Evolutionary conservation across 352 stramenopile species (phyloP).

Genomic region (Sclerospora graminicola): DNA sequence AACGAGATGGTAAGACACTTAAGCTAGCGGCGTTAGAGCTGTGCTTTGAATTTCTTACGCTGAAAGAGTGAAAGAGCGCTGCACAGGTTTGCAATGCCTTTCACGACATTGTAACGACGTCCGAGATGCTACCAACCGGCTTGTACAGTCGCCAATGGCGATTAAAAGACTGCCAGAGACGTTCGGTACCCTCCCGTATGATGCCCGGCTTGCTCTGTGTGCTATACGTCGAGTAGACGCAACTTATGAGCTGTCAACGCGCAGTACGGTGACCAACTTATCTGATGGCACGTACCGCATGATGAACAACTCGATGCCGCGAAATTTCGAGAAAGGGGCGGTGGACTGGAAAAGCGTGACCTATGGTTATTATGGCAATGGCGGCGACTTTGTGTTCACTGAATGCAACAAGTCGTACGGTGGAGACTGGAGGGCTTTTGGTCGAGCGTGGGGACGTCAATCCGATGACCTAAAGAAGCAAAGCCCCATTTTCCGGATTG

Average conservation of each 20-base stretch:
- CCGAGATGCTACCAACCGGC: too few species aligned
- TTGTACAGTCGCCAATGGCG: slow-evolving; percentile 62
- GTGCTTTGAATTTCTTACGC: slow-evolving; percentile 63
- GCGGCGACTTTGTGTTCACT: too few species aligned
- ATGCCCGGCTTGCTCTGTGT: too few species aligned
- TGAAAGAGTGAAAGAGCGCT: slow-evolving; percentile 33
- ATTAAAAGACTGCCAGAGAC: slow-evolving; percentile 15
- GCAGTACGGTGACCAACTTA: slow-evolving; percentile 33
- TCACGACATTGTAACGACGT: too few species aligned
- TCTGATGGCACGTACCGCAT: too few species aligned
- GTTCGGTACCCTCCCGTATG: too few species aligned
- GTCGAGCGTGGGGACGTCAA: slow-evolving; percentile 49
- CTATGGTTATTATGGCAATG: slow-evolving; percentile 80
- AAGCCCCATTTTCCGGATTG: slow-evolving; percentile 31
- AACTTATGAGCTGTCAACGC: slow-evolving; percentile 49
- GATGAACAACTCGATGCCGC: slow-evolving; percentile 78
- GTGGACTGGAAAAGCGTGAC: slow-evolving; percentile 76
- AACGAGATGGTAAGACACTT: slow-evolving; percentile 11
- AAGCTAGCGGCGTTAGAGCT: too few species aligned
- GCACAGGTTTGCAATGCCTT: slow-evolving; percentile 45
- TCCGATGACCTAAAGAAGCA: too few species aligned
- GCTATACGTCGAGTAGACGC: too few species aligned
- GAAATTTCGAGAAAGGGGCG: slow-evolving; percentile 49
- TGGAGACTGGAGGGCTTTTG: slow-evolving; percentile 66
- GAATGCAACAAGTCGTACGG: too few species aligned